A percentile compares a stretch with the other conserved stretches of the same genome.
Evolutionary conservation across 192 early-diverging fungal species (phyloP).

Genomic region (Podila epicladia): DNA sequence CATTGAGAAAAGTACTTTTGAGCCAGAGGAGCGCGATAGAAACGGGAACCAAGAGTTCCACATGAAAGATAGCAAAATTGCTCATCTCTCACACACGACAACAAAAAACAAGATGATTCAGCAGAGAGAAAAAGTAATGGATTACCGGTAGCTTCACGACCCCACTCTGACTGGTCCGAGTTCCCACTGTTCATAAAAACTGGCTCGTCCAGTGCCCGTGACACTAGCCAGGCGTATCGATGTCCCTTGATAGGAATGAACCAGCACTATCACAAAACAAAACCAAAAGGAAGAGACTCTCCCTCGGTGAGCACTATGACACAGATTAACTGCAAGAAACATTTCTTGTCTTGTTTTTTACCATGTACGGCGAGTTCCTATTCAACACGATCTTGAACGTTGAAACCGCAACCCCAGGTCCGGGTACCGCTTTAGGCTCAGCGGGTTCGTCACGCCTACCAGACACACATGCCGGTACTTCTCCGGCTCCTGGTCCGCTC

Average conservation of each 20-base stretch:
- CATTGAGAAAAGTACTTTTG: no score
- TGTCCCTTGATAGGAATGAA: slow-evolving; percentile 20
- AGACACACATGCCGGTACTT: slow-evolving; percentile 14
- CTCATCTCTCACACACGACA: neutral
- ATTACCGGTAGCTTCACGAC: slow-evolving; percentile 21
- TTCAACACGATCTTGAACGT: slow-evolving; percentile 17
- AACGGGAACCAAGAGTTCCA: neutral
- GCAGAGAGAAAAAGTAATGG: neutral
- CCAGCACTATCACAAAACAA: slow-evolving; percentile 3
- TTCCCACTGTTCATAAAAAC: slow-evolving; percentile 7
- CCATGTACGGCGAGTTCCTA: slow-evolving; percentile 28
- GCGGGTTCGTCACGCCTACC: slow-evolving; percentile 12
- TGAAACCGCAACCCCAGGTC: slow-evolving; percentile 6
- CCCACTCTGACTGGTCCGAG: slow-evolving; percentile 16
- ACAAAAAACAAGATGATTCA: neutral
- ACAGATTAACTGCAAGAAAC: neutral
- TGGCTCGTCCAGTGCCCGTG: slow-evolving; percentile 13
- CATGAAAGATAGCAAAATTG: neutral
- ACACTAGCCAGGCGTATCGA: slow-evolving; percentile 27
- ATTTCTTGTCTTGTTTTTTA: neutral
- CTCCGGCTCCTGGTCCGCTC: slow-evolving; percentile 17
- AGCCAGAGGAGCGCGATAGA: no score
- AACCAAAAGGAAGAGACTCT: neutral
- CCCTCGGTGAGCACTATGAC: neutral
- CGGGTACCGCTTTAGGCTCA: slow-evolving; percentile 20